These are phyloP conservation scores for Colletotrichum cordylinicola DNA, from an alignment of 2,329 filamentous ascomycete species.

Conservation along the genomic window DNA sequence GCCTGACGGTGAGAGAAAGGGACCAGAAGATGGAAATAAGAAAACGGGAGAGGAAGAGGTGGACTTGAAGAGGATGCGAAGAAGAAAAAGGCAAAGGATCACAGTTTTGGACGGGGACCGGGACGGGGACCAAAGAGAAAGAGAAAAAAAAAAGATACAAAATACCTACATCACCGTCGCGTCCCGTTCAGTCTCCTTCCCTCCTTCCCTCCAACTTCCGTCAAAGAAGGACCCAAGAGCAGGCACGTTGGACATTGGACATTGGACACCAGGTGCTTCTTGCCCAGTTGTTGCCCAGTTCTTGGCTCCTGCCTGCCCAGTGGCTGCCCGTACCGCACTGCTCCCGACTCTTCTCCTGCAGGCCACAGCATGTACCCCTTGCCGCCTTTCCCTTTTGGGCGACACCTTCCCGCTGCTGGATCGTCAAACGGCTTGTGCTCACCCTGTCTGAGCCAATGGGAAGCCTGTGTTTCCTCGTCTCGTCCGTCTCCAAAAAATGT, in stretches of 20 bases:
- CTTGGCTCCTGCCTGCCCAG: neutral
- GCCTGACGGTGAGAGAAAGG: neutral
- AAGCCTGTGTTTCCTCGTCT: neutral
- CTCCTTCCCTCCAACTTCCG: neutral
- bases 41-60: neutral
- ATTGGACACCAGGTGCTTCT: neutral
- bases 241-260: neutral
- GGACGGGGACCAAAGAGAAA: neutral
- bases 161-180: neutral
- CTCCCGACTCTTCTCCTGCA: neutral
- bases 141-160: neutral
- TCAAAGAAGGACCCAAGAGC: neutral
- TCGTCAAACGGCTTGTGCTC: slow-evolving; percentile 13
- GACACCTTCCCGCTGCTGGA: slow-evolving; percentile 7
- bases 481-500: neutral
- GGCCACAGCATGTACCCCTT: slow-evolving; percentile 3
- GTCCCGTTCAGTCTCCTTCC: neutral
- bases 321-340: neutral
- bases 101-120: neutral
- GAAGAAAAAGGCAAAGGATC: neutral
- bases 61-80: neutral
- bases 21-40: neutral
- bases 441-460: neutral
- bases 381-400: neutral
- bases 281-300: neutral